A percentile compares a stretch with the other conserved stretches of the same genome.
Conservation (phyloP, 2,329 filamentous ascomycete species). For the Pestalotiopsis sp. region DNA sequence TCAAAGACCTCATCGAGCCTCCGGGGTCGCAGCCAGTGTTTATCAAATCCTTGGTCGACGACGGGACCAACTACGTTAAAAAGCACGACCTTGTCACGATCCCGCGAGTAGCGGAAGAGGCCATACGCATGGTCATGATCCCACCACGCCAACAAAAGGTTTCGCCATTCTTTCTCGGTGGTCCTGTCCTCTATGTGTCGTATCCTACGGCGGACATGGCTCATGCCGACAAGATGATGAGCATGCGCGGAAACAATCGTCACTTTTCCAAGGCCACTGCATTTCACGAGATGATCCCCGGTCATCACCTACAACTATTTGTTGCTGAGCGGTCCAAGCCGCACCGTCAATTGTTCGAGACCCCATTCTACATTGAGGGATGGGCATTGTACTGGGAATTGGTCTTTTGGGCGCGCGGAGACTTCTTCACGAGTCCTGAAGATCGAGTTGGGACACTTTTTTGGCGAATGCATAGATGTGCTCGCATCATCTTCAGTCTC, state of each 20-base stretch:
- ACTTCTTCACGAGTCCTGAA: slow-evolving; percentile 52
- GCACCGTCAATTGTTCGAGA: slow-evolving; percentile 55
- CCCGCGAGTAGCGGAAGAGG: slow-evolving; percentile 53
- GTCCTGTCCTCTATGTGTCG: slow-evolving; percentile 54
- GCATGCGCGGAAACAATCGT: slow-evolving; percentile 60
- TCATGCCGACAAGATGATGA: slow-evolving; percentile 60
- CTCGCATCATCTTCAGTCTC: slow-evolving; percentile 60
- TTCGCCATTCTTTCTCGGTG: slow-evolving; percentile 63
- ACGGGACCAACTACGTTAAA: slow-evolving; percentile 56
- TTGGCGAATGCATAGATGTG: slow-evolving; percentile 65
- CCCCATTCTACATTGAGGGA: slow-evolving; percentile 62
- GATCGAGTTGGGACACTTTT: slow-evolving; percentile 61
- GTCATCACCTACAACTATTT: slow-evolving; percentile 57
- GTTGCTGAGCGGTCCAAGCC: slow-evolving; percentile 47
- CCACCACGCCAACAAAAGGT: slow-evolving; percentile 52
- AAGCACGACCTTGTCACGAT: slow-evolving; percentile 58
- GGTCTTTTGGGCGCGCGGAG: slow-evolving; percentile 55
- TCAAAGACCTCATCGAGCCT: slow-evolving; percentile 56
- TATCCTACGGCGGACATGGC: slow-evolving; percentile 57
- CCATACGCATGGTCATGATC: slow-evolving; percentile 61
- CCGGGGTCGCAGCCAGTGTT: slow-evolving; percentile 56
- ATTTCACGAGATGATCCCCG: slow-evolving; percentile 65
- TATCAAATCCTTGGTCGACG: slow-evolving; percentile 51
- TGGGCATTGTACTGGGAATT: slow-evolving; percentile 67
- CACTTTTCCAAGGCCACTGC: slow-evolving; percentile 61